Evolutionary conservation across 2,329 filamentous ascomycete species (phyloP).

Genomic region (Dactylellina haptotyla): DNA sequence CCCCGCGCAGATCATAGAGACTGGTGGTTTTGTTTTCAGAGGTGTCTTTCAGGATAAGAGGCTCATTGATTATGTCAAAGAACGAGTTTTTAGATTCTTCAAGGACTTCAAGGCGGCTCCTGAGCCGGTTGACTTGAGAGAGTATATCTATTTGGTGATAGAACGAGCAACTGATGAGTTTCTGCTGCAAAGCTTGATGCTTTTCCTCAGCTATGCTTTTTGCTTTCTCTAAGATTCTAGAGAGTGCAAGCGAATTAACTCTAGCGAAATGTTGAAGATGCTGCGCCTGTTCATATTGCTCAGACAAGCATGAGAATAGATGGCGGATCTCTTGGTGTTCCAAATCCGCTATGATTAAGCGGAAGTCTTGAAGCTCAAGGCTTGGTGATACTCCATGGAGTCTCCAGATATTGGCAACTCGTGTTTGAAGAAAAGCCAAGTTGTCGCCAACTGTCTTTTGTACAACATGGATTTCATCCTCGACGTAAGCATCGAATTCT

Average conservation of each 20-base stretch:
- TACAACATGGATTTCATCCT: not conserved
- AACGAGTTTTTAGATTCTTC: not conserved
- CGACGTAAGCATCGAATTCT: not conserved
- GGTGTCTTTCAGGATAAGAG: not conserved
- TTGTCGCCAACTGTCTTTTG: not conserved
- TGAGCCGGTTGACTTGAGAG: not conserved
- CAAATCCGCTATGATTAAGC: not conserved
- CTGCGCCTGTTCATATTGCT: not conserved
- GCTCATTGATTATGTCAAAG: not conserved
- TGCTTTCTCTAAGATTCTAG: not conserved
- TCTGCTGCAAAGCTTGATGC: not conserved
- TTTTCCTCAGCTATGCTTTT: not conserved
- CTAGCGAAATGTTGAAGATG: not conserved
- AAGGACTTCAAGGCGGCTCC: not conserved
- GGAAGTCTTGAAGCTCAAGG: not conserved
- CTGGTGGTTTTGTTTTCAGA: not conserved
- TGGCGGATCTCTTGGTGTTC: not conserved
- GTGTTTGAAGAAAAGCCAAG: not conserved
- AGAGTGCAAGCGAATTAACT: not conserved
- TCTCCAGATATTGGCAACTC: constrained; percentile 3
- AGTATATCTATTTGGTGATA: not conserved
- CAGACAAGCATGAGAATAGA: not conserved
- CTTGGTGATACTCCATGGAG: not conserved
- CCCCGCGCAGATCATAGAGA: not conserved
- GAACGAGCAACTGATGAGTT: not conserved